Evolutionary conservation across 345 rosid genomes (phyloP).

Genomic region (Pistacia atlantica): DNA sequence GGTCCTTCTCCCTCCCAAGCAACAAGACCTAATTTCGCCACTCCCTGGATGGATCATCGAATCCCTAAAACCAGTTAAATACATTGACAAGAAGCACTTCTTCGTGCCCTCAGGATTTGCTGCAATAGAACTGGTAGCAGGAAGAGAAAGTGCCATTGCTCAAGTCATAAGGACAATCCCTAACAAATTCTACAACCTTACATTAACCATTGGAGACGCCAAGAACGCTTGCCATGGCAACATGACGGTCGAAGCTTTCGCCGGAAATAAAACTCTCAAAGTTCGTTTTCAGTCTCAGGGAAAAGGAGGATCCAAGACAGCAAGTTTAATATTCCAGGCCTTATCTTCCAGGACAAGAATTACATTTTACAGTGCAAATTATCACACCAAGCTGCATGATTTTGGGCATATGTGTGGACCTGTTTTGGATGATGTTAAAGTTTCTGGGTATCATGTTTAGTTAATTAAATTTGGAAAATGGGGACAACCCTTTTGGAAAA

Average conservation of each 20-base stretch:
- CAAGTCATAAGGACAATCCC: constrained; percentile 69
- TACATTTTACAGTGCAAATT: constrained; percentile 68
- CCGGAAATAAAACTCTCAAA: constrained; percentile 43
- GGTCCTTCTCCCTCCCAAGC: constrained; percentile 65
- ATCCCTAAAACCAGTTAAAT: constrained; percentile 81
- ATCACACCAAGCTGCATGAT: constrained; percentile 10
- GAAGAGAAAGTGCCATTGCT: constrained; percentile 84
- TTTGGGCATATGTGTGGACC: constrained; percentile 28
- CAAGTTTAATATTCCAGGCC: constrained; percentile 51
- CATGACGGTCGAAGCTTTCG: constrained; percentile 85
- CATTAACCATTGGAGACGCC: constrained; percentile 70
- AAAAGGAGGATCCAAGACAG: constrained; percentile 53
- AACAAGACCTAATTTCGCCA: constrained; percentile 58
- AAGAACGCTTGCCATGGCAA: constrained; percentile 78
- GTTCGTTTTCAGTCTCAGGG: constrained; percentile 47
- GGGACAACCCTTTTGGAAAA: too few relatives aligned
- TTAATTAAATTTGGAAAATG: too few relatives aligned
- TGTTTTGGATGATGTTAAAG: background rate
- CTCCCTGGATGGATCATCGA: constrained; percentile 90
- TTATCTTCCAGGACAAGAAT: constrained; percentile 23
- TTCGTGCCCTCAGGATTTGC: constrained; percentile 61
- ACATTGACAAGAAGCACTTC: constrained; percentile 69
- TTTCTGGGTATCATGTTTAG: too few relatives aligned
- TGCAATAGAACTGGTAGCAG: constrained; percentile 68
- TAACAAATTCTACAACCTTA: constrained; percentile 47